phyloP scores from a whole-genome alignment of 2,329 filamentous ascomycete species.

The Ceratocystis albifundus region DNA sequence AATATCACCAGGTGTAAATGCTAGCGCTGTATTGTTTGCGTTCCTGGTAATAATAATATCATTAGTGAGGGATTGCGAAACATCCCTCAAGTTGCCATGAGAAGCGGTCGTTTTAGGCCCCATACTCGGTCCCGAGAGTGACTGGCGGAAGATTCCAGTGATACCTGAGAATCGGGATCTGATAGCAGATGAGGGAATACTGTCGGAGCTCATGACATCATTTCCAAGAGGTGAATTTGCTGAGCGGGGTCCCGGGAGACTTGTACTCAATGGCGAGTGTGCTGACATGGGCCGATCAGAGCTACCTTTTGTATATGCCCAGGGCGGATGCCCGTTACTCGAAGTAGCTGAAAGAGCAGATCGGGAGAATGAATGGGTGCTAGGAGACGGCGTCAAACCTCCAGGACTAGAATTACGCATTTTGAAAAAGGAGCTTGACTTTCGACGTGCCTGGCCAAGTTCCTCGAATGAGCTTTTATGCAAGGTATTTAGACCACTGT shows the following conservation, averaged over 20 bases:
- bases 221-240: slow-evolving; percentile 17
- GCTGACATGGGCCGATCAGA: neutral
- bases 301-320: neutral
- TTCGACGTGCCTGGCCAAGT: neutral
- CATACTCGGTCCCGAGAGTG: neutral
- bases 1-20: neutral
- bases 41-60: no score
- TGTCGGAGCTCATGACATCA: slow-evolving; percentile 20
- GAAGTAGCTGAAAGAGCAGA: neutral
- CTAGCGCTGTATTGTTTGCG: neutral
- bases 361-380: neutral
- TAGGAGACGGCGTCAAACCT: neutral
- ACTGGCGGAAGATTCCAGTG: slow-evolving; percentile 15
- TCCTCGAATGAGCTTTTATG: neutral
- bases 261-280: neutral
- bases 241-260: slow-evolving; percentile 9
- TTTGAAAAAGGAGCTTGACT: slow-evolving; percentile 15
- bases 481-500: neutral
- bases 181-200: neutral
- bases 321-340: neutral
- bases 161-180: slow-evolving; percentile 18
- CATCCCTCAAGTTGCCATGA: slow-evolving; percentile 14
- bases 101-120: neutral
- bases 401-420: slow-evolving; percentile 5
- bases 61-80: neutral